Evolutionary conservation across 768 basidiomycete genomes (phyloP).

Genomic region (Fomitopsis serialis): DNA sequence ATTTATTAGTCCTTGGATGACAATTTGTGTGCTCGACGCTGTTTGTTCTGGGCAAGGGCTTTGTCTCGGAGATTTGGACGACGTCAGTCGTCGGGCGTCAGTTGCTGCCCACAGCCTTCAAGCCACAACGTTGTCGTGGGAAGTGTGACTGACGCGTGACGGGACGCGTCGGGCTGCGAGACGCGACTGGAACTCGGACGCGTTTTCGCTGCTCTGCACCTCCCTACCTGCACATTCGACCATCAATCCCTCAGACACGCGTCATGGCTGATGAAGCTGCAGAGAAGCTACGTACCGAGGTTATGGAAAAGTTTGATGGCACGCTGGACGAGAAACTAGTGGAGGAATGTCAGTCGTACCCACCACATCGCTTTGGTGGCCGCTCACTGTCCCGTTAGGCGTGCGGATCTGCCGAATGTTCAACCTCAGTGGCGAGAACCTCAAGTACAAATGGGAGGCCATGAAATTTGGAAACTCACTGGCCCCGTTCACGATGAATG

Average conservation of each 20-base stretch:
- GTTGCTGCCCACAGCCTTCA: too few species aligned
- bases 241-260: not conserved
- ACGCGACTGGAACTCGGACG: not conserved
- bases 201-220: conserved; percentile 1
- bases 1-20: not conserved
- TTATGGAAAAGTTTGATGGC: conserved; percentile 9
- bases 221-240: not conserved
- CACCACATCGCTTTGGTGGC: not conserved
- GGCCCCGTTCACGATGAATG: conserved; percentile 45
- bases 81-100: too few species aligned
- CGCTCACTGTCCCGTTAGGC: conserved; percentile 36
- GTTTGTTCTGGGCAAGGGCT: too few species aligned
- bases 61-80: too few species aligned
- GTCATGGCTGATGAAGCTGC: not conserved
- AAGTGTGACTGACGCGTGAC: not conserved
- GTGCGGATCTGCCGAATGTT: conserved; percentile 60
- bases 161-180: not conserved
- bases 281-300: not conserved
- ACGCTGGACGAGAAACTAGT: conserved; percentile 10
- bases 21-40: not conserved
- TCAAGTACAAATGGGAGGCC: conserved; percentile 72
- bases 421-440: conserved; percentile 42
- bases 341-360: conserved; percentile 42
- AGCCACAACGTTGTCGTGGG: too few species aligned
- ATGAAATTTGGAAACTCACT: conserved; percentile 17